Evolutionary conservation across 2,329 filamentous ascomycete genomes (phyloP).

Genomic region (Trichothecium roseum): DNA sequence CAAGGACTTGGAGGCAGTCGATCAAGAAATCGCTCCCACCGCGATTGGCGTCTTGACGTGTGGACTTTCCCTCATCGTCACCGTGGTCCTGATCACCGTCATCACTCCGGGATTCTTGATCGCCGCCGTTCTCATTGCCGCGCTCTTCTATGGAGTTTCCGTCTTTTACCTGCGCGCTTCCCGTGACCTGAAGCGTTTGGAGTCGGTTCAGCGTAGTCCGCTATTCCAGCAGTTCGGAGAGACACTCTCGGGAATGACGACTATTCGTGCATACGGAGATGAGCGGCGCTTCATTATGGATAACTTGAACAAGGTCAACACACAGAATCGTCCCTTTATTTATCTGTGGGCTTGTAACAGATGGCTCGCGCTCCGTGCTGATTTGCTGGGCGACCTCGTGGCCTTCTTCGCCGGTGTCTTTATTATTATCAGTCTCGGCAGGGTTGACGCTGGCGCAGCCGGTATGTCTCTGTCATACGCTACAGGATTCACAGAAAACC

Average conservation of each 20-base stretch:
- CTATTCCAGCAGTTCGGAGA: slow-evolving; percentile 98
- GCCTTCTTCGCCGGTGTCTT: slow-evolving; percentile 91
- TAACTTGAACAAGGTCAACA: slow-evolving; percentile 80
- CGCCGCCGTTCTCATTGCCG: slow-evolving; percentile 73
- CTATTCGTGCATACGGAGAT: slow-evolving; percentile 92
- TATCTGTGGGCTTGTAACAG: slow-evolving; percentile 94
- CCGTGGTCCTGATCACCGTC: slow-evolving; percentile 73
- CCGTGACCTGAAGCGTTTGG: slow-evolving; percentile 88
- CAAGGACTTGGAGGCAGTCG: slow-evolving; percentile 89
- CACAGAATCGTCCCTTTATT: slow-evolving; percentile 85
- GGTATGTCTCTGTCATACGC: slow-evolving; percentile 93
- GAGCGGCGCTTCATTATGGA: slow-evolving; percentile 89
- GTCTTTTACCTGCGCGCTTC: slow-evolving; percentile 85
- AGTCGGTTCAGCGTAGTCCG: slow-evolving; percentile 88
- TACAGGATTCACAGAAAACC: slow-evolving; percentile 92
- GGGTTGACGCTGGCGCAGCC: slow-evolving; percentile 80
- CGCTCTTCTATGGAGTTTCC: slow-evolving; percentile 73
- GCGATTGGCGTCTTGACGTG: slow-evolving; percentile 68
- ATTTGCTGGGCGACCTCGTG: slow-evolving; percentile 81
- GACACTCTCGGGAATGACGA: slow-evolving; percentile 87
- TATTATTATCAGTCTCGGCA: slow-evolving; percentile 72
- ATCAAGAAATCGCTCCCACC: slow-evolving; percentile 90
- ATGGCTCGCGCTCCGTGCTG: slow-evolving; percentile 90
- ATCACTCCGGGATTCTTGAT: slow-evolving; percentile 90
- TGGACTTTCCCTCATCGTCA: slow-evolving; percentile 62